phyloP scores from a whole-genome alignment of 2,329 filamentous ascomycete genomes.

The Spiromastix sp. region DNA sequence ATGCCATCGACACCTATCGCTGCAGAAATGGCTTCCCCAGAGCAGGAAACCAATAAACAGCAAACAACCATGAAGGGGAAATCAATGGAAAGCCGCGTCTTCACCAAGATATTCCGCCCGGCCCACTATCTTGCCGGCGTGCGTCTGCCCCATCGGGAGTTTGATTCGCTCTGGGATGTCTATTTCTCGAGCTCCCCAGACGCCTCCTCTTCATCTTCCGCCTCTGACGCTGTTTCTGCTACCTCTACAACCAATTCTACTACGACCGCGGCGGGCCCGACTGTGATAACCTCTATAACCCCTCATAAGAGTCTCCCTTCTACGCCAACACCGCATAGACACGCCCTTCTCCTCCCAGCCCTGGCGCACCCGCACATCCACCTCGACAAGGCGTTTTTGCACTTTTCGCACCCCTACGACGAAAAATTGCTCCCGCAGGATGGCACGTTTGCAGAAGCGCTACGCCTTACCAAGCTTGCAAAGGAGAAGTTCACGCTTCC shows the following conservation, averaged over 20 bases:
- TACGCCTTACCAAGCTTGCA: constrained; percentile 47
- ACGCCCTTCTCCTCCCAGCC: constrained; percentile 37
- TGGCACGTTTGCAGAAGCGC: constrained; percentile 50
- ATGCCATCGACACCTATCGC: too few relatives aligned
- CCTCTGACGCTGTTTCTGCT: too few relatives aligned
- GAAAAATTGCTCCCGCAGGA: constrained; percentile 46
- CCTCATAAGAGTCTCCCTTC: constrained; percentile 13
- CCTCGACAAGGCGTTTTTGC: constrained; percentile 45
- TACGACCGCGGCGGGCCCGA: constrained; percentile 12
- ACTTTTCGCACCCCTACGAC: constrained; percentile 36
- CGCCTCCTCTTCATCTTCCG: constrained; percentile 3
- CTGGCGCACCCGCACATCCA: constrained; percentile 66
- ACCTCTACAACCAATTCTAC: not conserved
- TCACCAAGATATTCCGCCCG: not conserved
- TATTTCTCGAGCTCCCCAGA: constrained; percentile 8
- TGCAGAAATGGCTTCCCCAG: too few relatives aligned
- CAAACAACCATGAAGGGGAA: too few relatives aligned
- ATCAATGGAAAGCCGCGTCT: too few relatives aligned
- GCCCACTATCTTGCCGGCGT: constrained; percentile 13
- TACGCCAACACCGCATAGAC: constrained; percentile 3
- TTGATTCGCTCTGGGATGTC: constrained; percentile 25
- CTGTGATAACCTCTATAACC: constrained; percentile 19
- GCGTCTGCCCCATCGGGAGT: constrained; percentile 19
- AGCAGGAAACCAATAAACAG: too few relatives aligned
- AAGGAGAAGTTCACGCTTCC: constrained; percentile 52